Conservation (phyloP, 2,329 filamentous ascomycete genomes). For the Setomelanomma holmii region DNA sequence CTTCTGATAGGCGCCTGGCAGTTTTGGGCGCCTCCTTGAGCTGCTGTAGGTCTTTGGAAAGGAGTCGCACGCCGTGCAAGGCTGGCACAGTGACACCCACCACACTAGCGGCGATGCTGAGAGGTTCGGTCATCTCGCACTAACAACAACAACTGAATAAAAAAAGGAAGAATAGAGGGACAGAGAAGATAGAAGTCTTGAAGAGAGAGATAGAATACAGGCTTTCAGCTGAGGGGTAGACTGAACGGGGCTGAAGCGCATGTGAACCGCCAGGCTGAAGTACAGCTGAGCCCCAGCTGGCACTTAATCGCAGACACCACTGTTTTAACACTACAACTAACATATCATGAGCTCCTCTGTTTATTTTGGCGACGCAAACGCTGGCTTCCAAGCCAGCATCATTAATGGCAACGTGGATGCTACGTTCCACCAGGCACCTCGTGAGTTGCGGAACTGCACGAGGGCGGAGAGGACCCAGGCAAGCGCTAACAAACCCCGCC, state of each 20-base stretch:
- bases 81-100: conserved; percentile 40
- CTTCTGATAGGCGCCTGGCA: conserved; percentile 36
- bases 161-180: neutral
- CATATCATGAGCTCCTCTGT: no score
- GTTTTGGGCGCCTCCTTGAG: conserved; percentile 43
- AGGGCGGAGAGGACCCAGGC: neutral
- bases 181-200: neutral
- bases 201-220: neutral
- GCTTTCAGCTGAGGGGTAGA: neutral
- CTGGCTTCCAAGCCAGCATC: conserved; percentile 13
- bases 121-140: conserved; percentile 30
- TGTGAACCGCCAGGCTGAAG: neutral
- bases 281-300: no score
- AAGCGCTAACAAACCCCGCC: neutral
- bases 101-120: conserved; percentile 41
- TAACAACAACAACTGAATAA: conserved; percentile 2
- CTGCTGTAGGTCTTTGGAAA: conserved; percentile 42
- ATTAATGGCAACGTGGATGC: conserved; percentile 13
- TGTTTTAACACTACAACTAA: conserved; percentile 7
- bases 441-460: conserved; percentile 11
- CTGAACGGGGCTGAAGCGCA: neutral
- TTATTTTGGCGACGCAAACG: conserved; percentile 18
- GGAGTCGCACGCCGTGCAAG: conserved; percentile 38
- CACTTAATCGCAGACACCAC: conserved; percentile 6
- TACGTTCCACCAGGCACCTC: no score